These are phyloP conservation scores for Toxicodendron radicans DNA, from an alignment of 345 rosid genomes.

Conservation along the genomic window DNA sequence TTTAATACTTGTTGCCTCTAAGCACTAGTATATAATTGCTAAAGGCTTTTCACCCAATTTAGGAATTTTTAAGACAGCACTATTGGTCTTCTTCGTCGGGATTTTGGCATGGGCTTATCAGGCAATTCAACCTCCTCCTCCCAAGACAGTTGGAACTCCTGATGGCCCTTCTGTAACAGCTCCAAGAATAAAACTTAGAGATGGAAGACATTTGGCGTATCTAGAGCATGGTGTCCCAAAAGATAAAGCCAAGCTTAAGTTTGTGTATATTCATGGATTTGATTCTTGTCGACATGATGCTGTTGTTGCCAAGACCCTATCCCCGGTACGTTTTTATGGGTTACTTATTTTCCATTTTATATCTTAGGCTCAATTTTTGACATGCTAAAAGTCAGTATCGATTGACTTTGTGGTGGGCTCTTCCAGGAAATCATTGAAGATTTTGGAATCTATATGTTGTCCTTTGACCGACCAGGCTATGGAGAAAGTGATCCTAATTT, in stretches of 20 bases:
- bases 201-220: slow-evolving; percentile 67
- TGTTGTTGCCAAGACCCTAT: slow-evolving; percentile 30
- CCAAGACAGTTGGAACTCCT: slow-evolving; percentile 47
- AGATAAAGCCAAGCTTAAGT: slow-evolving; percentile 45
- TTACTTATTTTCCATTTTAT: slow-evolving; percentile 10
- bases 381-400: background rate
- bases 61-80: slow-evolving; percentile 41
- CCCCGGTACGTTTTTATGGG: slow-evolving; percentile 36
- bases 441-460: slow-evolving; percentile 53
- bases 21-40: background rate
- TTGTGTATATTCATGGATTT: slow-evolving; percentile 50
- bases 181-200: slow-evolving; percentile 56
- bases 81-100: slow-evolving; percentile 39
- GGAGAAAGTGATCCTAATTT: slow-evolving; percentile 74
- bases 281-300: slow-evolving; percentile 49
- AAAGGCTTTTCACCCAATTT: slow-evolving; percentile 5
- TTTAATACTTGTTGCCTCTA: background rate
- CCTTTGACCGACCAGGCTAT: slow-evolving; percentile 72
- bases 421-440: slow-evolving; percentile 55
- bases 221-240: slow-evolving; percentile 54
- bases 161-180: slow-evolving; percentile 51
- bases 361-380: background rate
- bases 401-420: slow-evolving; percentile 13
- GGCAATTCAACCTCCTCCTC: slow-evolving; percentile 49
- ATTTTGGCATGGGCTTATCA: slow-evolving; percentile 44